Base-by-base conservation (phyloP, 1,284 basidiomycete species). In the Malassezia psittaci region DNA sequence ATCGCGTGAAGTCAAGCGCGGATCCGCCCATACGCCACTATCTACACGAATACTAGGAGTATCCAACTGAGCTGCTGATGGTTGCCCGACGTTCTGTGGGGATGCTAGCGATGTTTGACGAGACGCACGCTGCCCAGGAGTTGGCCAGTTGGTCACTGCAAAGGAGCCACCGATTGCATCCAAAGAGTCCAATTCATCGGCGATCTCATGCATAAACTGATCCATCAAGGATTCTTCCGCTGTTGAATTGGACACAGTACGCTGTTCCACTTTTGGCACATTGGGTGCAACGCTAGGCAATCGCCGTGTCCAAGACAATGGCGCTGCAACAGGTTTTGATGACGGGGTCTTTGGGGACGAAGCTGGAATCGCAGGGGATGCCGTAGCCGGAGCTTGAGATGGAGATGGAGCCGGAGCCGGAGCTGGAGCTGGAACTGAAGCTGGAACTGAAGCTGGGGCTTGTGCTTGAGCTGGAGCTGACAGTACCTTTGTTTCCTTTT, bases 171-270 rank as follows among this genome's bases (percentile, higher is more conserved):
- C 44, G 35, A 57, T 51, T 11, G 65, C 63, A 10, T 68, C 64
- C 39, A 89, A 83, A 44, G 81, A 81, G 57, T 83, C 83, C 44
- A 90, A 81, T 65, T 87, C 85, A 40, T 87, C 83, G 7, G 84
- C 84, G 48, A 90, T 83, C 74, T 89, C 85, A 53, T 84, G 79
- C 75, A 89, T 86, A 76, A 88, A 88, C 39, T 81, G 76, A 58
- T 87, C 85, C 71, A 89, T 83, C 41, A 82, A 81, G 44, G 82
- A 82, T 64, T 87, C 85, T 3, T 51, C 54, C 11, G 16, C 38
- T 16, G 29, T 47, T 21, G 32, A 34, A 19, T 47, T 33, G 34
- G 45, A 47, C 16, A 24, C 12, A 15, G 29, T n/a, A 15, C 43
- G 43, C 24, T 29, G 24, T 21, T 33, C 16, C 2, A 24, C 34